Conservation (phyloP, 306 rosid genomes). For the Cicer chorassanicum region DNA sequence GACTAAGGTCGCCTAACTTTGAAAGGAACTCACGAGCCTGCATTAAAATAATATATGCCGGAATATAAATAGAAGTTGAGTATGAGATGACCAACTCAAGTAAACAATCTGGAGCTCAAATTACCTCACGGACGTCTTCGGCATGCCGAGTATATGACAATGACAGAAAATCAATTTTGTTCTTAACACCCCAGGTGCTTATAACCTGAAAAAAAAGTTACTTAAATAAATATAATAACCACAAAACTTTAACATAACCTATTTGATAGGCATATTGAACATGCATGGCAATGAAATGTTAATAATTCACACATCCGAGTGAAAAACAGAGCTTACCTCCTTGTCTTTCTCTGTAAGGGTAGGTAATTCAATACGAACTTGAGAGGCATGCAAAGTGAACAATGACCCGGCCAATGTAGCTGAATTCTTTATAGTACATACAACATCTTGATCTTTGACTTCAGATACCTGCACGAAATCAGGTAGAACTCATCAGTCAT, state of each 20-base stretch:
- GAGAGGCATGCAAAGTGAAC: conserved; percentile 94
- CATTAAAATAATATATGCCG: conserved; percentile 37
- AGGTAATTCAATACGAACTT: conserved; percentile 84
- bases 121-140: conserved; percentile 85
- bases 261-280: conserved; percentile 15
- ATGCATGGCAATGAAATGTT: neutral
- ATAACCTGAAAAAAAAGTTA: conserved; percentile 63
- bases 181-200: conserved; percentile 85
- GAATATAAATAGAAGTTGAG: conserved; percentile 33
- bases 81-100: conserved; percentile 33
- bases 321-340: conserved; percentile 60
- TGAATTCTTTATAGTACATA: conserved; percentile 80
- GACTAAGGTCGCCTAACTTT: conserved; percentile 67
- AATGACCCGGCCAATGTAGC: conserved; percentile 91
- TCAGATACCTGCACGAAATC: conserved; percentile 74
- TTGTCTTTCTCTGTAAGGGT: conserved; percentile 87
- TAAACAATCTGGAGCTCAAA: conserved; percentile 37
- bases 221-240: conserved; percentile 1
- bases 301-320: conserved; percentile 20
- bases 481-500: conserved; percentile 45
- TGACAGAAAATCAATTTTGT: conserved; percentile 91
- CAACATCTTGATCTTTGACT: conserved; percentile 77
- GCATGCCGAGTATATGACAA: conserved; percentile 81
- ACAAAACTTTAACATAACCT: neutral
- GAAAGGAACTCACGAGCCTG: conserved; percentile 95